Evolutionary conservation across 2,329 filamentous ascomycete species (phyloP).

Genomic region (Xylariaceae sp.): DNA sequence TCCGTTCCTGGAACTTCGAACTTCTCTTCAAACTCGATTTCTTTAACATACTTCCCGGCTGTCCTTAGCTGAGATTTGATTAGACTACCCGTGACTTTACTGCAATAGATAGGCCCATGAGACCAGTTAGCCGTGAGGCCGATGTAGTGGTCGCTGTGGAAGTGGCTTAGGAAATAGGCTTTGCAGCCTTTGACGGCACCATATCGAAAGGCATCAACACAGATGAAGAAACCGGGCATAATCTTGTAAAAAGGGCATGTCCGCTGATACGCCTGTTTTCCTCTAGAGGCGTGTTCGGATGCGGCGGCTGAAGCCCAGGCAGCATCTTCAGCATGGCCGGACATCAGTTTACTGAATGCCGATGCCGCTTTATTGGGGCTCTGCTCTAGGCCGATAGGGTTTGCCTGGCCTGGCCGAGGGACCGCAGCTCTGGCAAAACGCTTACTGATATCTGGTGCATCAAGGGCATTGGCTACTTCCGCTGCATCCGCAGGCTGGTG

Average conservation of each 20-base stretch:
- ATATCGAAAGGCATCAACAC: constrained; percentile 94
- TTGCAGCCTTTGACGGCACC: constrained; percentile 88
- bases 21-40: constrained; percentile 78
- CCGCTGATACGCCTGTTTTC: constrained; percentile 80
- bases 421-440: constrained; percentile 65
- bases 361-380: constrained; percentile 47
- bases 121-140: constrained; percentile 84
- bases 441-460: constrained; percentile 44
- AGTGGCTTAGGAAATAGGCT: constrained; percentile 96
- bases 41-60: constrained; percentile 78
- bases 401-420: constrained; percentile 74
- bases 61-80: constrained; percentile 83
- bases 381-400: constrained; percentile 62
- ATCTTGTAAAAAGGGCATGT: constrained; percentile 99
- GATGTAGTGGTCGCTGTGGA: constrained; percentile 96
- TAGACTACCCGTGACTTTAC: constrained; percentile 83
- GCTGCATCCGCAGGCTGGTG: constrained; percentile 27
- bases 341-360: constrained; percentile 92
- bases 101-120: constrained; percentile 96
- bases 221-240: constrained; percentile 86
- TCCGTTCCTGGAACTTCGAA: constrained; percentile 77
- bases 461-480: constrained; percentile 32
- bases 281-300: constrained; percentile 70
- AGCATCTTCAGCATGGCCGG: constrained; percentile 79
- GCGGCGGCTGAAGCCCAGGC: constrained; percentile 88